Conservation (phyloP, 169 alveolate species). For the Plasmodium reichenowi region DNA sequence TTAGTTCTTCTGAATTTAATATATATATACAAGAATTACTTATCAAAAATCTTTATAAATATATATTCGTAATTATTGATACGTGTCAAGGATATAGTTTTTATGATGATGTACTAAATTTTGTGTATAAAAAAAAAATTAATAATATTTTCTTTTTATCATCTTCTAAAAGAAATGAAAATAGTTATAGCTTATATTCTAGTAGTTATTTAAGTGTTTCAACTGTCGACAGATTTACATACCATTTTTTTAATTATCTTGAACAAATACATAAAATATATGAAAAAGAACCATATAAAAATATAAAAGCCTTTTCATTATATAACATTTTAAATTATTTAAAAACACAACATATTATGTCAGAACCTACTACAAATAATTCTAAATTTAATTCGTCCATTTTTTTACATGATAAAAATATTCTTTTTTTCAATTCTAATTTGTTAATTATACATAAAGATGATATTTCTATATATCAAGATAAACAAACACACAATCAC, state of each 20-base stretch:
- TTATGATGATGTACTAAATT: slow-evolving; percentile 70
- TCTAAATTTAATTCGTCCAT: slow-evolving; percentile 44
- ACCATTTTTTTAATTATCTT: slow-evolving; percentile 73
- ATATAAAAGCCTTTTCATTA: slow-evolving; percentile 34
- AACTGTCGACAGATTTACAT: slow-evolving; percentile 84
- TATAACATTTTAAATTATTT: slow-evolving; percentile 59
- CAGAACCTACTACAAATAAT: slow-evolving; percentile 42
- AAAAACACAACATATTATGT: slow-evolving; percentile 56
- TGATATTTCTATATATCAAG: neutral
- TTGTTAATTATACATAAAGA: slow-evolving; percentile 25
- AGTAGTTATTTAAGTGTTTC: slow-evolving; percentile 83
- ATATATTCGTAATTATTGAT: slow-evolving; percentile 79
- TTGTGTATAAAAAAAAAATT: slow-evolving; percentile 78
- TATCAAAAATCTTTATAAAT: slow-evolving; percentile 80
- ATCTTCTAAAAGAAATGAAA: slow-evolving; percentile 80
- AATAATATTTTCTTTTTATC: slow-evolving; percentile 76
- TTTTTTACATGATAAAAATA: slow-evolving; percentile 60
- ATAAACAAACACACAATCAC: neutral
- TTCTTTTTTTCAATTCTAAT: slow-evolving; percentile 44
- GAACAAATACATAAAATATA: slow-evolving; percentile 73
- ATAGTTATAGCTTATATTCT: slow-evolving; percentile 82
- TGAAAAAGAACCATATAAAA: slow-evolving; percentile 55
- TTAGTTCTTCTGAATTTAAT: slow-evolving; percentile 81
- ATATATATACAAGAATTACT: slow-evolving; percentile 79
- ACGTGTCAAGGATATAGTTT: slow-evolving; percentile 87